Evolutionary conservation across 2,329 filamentous ascomycete genomes (phyloP), one percentile per base, ranked within the genome.

Genomic region (Xylaria sp.): DNA sequence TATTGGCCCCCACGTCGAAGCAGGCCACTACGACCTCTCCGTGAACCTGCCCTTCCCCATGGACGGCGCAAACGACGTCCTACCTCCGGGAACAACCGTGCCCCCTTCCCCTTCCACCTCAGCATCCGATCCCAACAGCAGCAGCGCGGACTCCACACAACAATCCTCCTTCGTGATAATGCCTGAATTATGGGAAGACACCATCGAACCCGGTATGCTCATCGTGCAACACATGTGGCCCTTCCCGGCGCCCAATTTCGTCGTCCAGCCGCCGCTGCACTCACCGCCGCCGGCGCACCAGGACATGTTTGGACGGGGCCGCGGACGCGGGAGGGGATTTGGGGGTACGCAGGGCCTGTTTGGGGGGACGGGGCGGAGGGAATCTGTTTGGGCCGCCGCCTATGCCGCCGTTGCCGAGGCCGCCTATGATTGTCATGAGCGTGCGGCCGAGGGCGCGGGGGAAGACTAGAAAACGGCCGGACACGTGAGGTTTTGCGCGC

Each of bases 141-240:
- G 37, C 8, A 9, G 37, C 23, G 23, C 23, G 23, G 23, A 30
- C 23, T 42, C 37, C 4, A 10, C 37, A 13, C 11, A 9, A 42
- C 11, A 9, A 8, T 42, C 37, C 9, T 42, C 37, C 9, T 42
- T 42, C 11, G 37, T 42, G 4, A 13, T 42, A 13, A 42, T 42
- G 9, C 80, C 81, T 2, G 79, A 82, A 59, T 76, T 84, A 7
- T 84, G 82, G 82, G 81, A 83, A 61, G 81, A 80, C 11, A 78
- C 82, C 13, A 72, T 83, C 46, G 79, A 83, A 65, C 82, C 82
- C 0, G 82, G 69, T 4, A 70, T 81, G 80, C 74, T 75, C 6
- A 77, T 84, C 59, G 80, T 76, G 3, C 83, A 83, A 80, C 79
- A 81, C 65, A 80, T 84, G 78, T 84, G 81, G 81, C 81, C 81